These are phyloP conservation scores for Naumovozyma dairenensis DNA, from an alignment of 805 yeast species.

Conservation along the genomic window DNA sequence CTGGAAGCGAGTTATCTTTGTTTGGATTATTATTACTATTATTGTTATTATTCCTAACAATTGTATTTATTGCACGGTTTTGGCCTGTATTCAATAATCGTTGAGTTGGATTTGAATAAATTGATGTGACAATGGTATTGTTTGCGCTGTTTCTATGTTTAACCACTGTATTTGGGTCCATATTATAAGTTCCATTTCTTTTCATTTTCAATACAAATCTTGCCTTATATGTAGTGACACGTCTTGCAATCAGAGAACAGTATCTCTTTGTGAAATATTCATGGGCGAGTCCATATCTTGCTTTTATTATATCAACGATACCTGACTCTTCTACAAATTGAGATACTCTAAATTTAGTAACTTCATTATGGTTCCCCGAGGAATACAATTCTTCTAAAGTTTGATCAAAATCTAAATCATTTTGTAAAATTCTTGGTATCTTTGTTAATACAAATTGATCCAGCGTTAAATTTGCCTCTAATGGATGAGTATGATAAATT, in stretches of 20 bases:
- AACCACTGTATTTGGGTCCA: constrained; percentile 1
- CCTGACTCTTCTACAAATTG: constrained; percentile 29
- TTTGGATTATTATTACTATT: too few relatives aligned
- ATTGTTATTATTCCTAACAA: background rate
- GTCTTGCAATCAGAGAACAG: constrained; percentile 25
- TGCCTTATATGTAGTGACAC: constrained; percentile 31
- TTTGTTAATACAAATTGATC: constrained; percentile 27
- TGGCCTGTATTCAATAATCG: too few relatives aligned
- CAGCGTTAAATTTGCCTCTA: constrained; percentile 24
- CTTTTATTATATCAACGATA: constrained; percentile 22
- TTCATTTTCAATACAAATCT: constrained; percentile 28
- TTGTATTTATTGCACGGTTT: too few relatives aligned
- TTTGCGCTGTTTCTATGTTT: constrained; percentile 2
- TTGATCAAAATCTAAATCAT: constrained; percentile 27
- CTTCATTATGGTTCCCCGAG: constrained; percentile 22
- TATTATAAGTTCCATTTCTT: constrained; percentile 25
- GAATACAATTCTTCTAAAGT: constrained; percentile 25
- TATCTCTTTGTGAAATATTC: constrained; percentile 25
- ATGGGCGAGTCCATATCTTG: constrained; percentile 23
- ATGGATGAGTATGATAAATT: constrained; percentile 29
- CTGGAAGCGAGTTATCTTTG: background rate
- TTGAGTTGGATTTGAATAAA: background rate
- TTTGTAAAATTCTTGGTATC: constrained; percentile 27
- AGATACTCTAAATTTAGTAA: constrained; percentile 27
- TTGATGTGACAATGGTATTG: background rate